Evolutionary conservation across 2,329 filamentous ascomycete genomes (phyloP), one percentile per base, ranked within the genome.

Genomic region (Epichloe amarillans): DNA sequence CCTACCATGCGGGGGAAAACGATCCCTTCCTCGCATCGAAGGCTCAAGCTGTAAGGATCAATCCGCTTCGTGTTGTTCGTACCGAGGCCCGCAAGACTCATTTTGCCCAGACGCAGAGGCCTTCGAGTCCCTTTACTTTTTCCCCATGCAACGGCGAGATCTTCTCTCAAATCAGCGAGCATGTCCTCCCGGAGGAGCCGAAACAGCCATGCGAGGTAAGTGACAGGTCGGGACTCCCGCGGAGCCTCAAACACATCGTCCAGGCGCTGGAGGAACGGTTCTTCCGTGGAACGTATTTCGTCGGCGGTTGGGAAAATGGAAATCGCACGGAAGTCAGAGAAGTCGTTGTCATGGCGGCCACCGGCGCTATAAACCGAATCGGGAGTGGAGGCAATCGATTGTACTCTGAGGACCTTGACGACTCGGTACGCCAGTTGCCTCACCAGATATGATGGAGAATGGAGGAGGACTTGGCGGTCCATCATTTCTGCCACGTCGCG

Each of bases 281-380:
- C 59, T 3, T 74, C 70, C 0, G 60, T 69, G 0, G 74, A 82
- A 0, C 69, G 52, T 1, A 88, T 70, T 58, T 89, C 85, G 47
- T 84, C 78, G 0, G 73, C 62, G 0, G 84, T 88, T 0, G 85
- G 86, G 46, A 79, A 73, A 14, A 88, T 80, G 2, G 74, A 66
- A 36, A 87, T 79, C 0, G 79, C 53, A 0, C 77, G 72, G 56
- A 82, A 82, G 55, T 86, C 72, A 1, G 58, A 67, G 58, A 76
- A 76, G 57, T 89, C 85, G 50, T 90, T 90, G 62, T 89, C 82
- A 55, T 90, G 84, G 0, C 85, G 74, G 0, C 83, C 83, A 0
- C 85, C 85, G 0, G 83, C 74, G 1, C 58, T 59, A 35, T 61
- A 33, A 14, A 45, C 41, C 7, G 53, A 48, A 8, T 10, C 38